A percentile compares a stretch with the other conserved stretches of the same genome.
Evolutionary conservation across 129 eudicot genomes (phyloP).

Genomic region (Tagetes patula): DNA sequence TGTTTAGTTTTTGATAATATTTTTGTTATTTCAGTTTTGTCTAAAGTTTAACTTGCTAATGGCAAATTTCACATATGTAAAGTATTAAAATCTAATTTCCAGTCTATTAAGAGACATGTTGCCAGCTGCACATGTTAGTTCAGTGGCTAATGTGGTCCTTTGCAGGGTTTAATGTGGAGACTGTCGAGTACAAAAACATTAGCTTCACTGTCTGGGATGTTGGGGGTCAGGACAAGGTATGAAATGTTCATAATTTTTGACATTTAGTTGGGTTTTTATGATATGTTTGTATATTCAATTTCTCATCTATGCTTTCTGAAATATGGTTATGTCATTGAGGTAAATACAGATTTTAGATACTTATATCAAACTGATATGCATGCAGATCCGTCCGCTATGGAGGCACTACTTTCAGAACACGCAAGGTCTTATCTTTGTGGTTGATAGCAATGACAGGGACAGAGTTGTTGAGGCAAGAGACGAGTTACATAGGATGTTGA

Average conservation of each 20-base stretch:
- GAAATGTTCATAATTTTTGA: background rate
- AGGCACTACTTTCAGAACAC: conserved; percentile 99
- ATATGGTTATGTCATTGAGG: conserved; percentile 1
- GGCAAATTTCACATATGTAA: background rate
- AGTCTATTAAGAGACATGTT: background rate
- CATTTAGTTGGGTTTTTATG: conserved; percentile 1
- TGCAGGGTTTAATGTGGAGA: conserved; percentile 17
- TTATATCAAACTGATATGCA: background rate
- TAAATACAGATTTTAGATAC: background rate
- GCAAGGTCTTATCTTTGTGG: conserved; percentile 97
- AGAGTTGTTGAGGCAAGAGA: conserved; percentile 99
- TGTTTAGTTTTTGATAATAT: background rate
- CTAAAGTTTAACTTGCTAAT: conserved; percentile 12
- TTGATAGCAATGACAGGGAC: conserved; percentile 98
- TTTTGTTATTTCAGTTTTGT: background rate
- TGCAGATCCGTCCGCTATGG: conserved; percentile 97
- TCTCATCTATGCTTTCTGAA: background rate
- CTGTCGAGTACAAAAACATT: conserved; percentile 15
- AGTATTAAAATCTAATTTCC: background rate
- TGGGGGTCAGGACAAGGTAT: conserved; percentile 18
- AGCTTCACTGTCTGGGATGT: conserved; percentile 13
- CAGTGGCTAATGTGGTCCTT: conserved; percentile 9
- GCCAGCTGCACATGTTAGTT: background rate
- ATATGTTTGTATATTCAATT: background rate
- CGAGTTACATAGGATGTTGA: conserved; percentile 98